Base-by-base conservation (phyloP, 1,139 yeast species). In the Zygosaccharomyces sapae region DNA sequence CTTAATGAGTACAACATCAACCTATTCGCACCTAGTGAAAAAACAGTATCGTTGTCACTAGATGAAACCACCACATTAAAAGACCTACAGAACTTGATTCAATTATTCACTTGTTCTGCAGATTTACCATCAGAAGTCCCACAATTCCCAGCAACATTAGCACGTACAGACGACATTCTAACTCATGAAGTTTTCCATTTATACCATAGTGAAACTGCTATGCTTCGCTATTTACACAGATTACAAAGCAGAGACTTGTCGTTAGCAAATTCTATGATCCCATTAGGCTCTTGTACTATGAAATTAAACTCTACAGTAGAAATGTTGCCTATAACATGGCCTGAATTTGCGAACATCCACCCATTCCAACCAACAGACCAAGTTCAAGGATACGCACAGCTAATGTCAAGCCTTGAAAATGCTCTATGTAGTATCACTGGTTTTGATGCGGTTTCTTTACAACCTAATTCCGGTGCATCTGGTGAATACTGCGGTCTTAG, bases 401-500 rank as follows among this genome's bases (percentile, higher is more conserved):
- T 92, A 51, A 78, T 89, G 45, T 68, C 70, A 38, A 95, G 86
- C 63, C 78, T 92, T 42, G 96, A 87, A 67, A 72, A 75, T 46
- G 97, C 92, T 67, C 74, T 92, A 58, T 87, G 92, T 50, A 89
- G 86, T 55, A 90, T 92, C 55, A 92, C 98, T 12, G 97, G 97
- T 0, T 88, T 92, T 62, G 87, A 83, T 55, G 94, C 88, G 38
- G 85, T 95, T 20, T 86, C 97, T 5, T 73, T 87, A 50, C 95
- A 89, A 82, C 98, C 98, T 55, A 92, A 92, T 68, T 87, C 97
- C 41, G 98, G 98, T 57, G 98, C 98, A 37, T 96, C 90, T 70
- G 98, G 98, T 68, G 98, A 92, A 70, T 92, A 86, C 70, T 81
- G 97, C 22, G 98, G 98, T 34, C 76, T 92, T 55, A 79, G 95